These are phyloP conservation scores for Borealophlyctis nickersoniae DNA, from an alignment of 192 early-diverging fungal genomes.

Conservation along the genomic window DNA sequence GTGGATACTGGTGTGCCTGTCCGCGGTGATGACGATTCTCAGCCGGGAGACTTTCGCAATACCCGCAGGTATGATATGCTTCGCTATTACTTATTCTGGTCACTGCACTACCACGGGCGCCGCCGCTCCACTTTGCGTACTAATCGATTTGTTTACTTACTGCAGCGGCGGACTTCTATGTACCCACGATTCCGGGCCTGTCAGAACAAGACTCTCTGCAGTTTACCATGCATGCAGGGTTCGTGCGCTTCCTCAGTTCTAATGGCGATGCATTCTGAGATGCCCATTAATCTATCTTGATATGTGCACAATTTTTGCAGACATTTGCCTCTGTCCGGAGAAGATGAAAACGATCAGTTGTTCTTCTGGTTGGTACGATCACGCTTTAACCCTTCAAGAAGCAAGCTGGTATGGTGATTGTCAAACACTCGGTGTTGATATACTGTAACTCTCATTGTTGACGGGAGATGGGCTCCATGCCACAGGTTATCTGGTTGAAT, in stretches of 20 bases:
- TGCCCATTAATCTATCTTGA: not conserved
- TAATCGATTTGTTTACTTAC: too few relatives aligned
- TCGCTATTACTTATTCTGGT: too few relatives aligned
- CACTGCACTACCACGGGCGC: too few relatives aligned
- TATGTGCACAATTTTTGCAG: constrained; percentile 7
- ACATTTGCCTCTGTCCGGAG: constrained; percentile 9
- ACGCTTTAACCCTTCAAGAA: constrained; percentile 9
- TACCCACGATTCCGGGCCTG: constrained; percentile 31
- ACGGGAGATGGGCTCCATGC: too few relatives aligned
- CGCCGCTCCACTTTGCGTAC: too few relatives aligned
- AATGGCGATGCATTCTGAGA: not conserved
- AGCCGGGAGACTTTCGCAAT: too few relatives aligned
- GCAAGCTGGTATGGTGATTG: constrained; percentile 21
- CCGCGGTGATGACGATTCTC: too few relatives aligned
- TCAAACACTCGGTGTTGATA: not conserved
- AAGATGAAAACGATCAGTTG: constrained; percentile 16
- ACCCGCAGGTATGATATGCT: too few relatives aligned
- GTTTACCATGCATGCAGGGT: constrained; percentile 46
- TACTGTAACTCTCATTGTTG: too few relatives aligned
- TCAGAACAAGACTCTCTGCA: constrained; percentile 9
- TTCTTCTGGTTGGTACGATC: constrained; percentile 48
- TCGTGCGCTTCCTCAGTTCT: too few relatives aligned
- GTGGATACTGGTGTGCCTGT: too few relatives aligned
- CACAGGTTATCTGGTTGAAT: constrained; percentile 63
- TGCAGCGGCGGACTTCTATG: constrained; percentile 36